phyloP scores from a whole-genome alignment of 2,329 filamentous ascomycete genomes.

The Aspergillus carbonarius region DNA sequence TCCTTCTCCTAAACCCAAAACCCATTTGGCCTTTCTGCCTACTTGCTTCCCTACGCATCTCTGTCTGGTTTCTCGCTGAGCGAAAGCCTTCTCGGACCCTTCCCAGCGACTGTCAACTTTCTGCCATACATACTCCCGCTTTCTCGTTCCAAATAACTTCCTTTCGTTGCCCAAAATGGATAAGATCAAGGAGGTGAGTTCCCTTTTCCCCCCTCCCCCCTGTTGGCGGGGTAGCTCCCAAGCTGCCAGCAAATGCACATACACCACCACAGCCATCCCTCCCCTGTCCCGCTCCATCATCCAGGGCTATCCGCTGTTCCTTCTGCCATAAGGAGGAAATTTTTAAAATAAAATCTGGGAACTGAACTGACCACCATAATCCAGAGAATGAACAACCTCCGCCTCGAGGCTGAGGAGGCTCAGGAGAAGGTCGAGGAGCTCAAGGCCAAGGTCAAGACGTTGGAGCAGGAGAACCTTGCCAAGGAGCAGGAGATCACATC shows the following conservation, averaged over 20 bases:
- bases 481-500: conserved; percentile 99
- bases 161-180: conserved; percentile 61
- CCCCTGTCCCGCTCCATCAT: conserved; percentile 3
- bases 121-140: conserved; percentile 25
- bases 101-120: conserved; percentile 22
- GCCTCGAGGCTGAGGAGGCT: conserved; percentile 87
- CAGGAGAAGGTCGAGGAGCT: conserved; percentile 81
- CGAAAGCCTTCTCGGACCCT: conserved; percentile 31
- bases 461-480: conserved; percentile 91
- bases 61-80: conserved; percentile 36
- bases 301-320: conserved; percentile 10
- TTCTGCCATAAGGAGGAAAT: conserved; percentile 2
- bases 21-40: conserved; percentile 17
- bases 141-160: conserved; percentile 19
- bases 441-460: conserved; percentile 77
- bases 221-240: conserved; percentile 42
- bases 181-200: conserved; percentile 83
- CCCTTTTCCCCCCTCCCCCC: conserved; percentile 22
- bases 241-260: conserved; percentile 28
- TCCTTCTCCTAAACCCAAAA: conserved; percentile 15
- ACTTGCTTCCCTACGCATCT: conserved; percentile 13
- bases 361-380: conserved; percentile 11
- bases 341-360: conserved; percentile 19
- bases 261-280: conserved; percentile 13
- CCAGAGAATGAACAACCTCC: conserved; percentile 93